Base-by-base conservation (phyloP, 2,329 filamentous ascomycete genomes). In the Cryphonectria naterciae region DNA sequence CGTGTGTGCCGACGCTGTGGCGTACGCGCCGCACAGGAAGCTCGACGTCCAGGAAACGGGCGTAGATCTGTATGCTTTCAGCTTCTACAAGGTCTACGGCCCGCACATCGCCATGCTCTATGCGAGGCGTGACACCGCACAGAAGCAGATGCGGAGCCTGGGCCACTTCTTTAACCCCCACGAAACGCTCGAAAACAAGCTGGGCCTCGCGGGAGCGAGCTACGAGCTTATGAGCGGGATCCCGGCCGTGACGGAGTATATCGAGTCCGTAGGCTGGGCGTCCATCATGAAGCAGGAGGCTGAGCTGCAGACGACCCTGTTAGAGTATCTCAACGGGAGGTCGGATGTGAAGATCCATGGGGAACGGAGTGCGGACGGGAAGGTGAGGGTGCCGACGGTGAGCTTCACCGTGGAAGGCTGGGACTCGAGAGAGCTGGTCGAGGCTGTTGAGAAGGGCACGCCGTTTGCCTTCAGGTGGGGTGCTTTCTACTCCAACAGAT, bases 61-160 rank as follows among this genome's bases (percentile, higher is more conserved):
- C 0, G 90, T 92, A 0, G 93, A 95, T 77, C 90, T 94, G 75
- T 95, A 95, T 78, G 81, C 85, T n/a, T 93, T 95, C 77, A 90
- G 86, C 0, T 95, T 92, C 92, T 95, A 95, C 81, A 95, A 95
- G 78, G 88, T 94, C 1, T 95, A 92, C 77, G 93, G 92, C 0
- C 92, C 93, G 0, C 93, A 95, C 75, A 84, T 94, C 1, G 86
- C 92, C 0, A 87, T 91, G 73, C 82, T 95, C 1, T 95, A 93
- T 77, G 91, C 87, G 6, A 88, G 88, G 35, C 82, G 83, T 5
- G 76, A 79, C 0, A 67, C 71, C 3, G 89, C 88, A 0, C 88
- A 91, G 72, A 76, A 85, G 22, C 79, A 85, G 64, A 82, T 94
- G 68, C 80, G 80, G 5, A 87, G 88, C 0, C 75, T 85, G 0